Evolutionary conservation across 2,329 filamentous ascomycete species (phyloP), one percentile per base, ranked within the genome.

Genomic region (Cercospora janseana): DNA sequence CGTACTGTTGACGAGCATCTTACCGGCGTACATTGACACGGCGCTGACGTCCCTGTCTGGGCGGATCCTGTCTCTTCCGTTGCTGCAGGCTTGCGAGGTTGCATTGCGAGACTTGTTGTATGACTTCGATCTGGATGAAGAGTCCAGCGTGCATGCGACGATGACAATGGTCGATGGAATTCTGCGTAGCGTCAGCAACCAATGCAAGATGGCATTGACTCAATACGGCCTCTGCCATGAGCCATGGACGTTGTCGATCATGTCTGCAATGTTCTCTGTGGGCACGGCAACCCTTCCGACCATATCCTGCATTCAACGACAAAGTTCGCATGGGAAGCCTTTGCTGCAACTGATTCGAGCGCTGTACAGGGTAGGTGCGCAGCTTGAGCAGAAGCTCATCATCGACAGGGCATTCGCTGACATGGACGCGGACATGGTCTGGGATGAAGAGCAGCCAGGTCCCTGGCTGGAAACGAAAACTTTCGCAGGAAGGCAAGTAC

Each of bases 21-120:
- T 83, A 46, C 80, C 81, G 2, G 75, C 75, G 2, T 84, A 83
- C 60, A 68, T 83, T 20, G 73, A 77, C 55, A 64, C 62, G 1
- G 67, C 74, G 0, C 73, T 81, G 43, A 66, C 60, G 10, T 74
- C 71, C 10, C 57, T 68, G 3, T 67, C 68, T 18, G 75, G 75
- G 2, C 80, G 79, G 73, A 69, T 82, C 13, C 63, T 82, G 3
- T 72, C 73, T 4, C 58, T 69, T 13, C 80, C 81, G 0, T 69
- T 83, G 5, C 60, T 83, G 20, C 67, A 76, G 41, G 75, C 78
- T 2, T 67, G 74, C 10, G 65, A 65, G 0, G 62, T 65, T 4
- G 69, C 75, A 0, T 66, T 79, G 5, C 58, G 69, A 4, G 68
- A 72, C 6, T 53, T 80, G 42, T 58, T 77, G 1, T 72, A 74